Conservation (phyloP, 257 asterid genomes). For the Vinca minor region DNA sequence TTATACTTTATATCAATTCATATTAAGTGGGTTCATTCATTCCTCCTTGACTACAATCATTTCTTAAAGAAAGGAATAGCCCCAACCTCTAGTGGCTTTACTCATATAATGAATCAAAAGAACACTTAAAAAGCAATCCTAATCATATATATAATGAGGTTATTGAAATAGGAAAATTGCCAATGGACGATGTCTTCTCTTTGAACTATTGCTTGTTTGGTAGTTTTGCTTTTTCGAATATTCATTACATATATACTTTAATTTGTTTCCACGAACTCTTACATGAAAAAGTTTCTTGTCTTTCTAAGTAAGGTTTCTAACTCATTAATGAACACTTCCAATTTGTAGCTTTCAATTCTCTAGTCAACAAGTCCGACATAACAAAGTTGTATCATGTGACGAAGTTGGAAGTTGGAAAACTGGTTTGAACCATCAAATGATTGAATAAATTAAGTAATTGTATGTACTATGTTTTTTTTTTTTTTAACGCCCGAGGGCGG, state of each 20-base stretch:
- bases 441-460: conserved; percentile 14
- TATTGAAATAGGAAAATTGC: too few species aligned
- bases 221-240: neutral
- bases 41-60: neutral
- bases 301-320: neutral
- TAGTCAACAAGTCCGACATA: neutral
- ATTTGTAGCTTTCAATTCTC: neutral
- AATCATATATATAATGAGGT: too few species aligned
- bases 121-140: too few species aligned
- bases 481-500: too few species aligned
- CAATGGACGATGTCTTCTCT: neutral
- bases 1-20: neutral
- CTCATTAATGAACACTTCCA: too few species aligned
- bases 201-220: neutral
- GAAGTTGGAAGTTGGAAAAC: conserved; percentile 29
- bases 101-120: neutral
- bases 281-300: neutral
- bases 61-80: neutral
- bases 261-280: too few species aligned
- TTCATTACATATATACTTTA: neutral
- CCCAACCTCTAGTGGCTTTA: too few species aligned
- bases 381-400: conserved; percentile 5
- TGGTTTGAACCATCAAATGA: conserved; percentile 26
- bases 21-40: neutral
- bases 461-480: too few species aligned